Evolutionary conservation across 345 rosid genomes (phyloP).

Genomic region (Pugionium dolabratum): DNA sequence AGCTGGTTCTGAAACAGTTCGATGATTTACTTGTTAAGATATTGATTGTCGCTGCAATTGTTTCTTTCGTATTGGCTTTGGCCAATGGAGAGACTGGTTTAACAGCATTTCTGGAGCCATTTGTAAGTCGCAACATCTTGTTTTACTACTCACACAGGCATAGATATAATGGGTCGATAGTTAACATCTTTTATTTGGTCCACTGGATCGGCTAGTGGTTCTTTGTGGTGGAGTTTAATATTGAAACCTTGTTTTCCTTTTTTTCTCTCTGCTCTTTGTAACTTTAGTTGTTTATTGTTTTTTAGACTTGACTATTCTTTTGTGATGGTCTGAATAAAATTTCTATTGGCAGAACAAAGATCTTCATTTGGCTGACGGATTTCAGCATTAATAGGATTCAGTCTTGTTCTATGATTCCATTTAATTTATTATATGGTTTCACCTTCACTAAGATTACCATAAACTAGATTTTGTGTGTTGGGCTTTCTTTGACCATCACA

Average conservation of each 20-base stretch:
- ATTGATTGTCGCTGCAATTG: conserved; percentile 87
- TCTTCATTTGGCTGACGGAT: conserved; percentile 8
- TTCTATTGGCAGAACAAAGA: conserved; percentile 9
- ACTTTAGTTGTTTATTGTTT: background rate
- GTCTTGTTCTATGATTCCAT: background rate
- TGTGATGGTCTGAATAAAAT: background rate
- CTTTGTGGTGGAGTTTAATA: conserved; percentile 8
- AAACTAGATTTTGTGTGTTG: conserved; percentile 9
- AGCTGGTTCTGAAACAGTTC: conserved; percentile 91
- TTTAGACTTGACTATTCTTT: conserved; percentile 11
- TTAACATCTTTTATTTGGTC: conserved; percentile 3
- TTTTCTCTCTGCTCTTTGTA: conserved; percentile 1
- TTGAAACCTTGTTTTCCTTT: conserved; percentile 11
- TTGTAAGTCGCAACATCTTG: conserved; percentile 58
- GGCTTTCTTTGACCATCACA: conserved; percentile 14
- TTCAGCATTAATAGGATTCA: conserved; percentile 11
- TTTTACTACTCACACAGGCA: conserved; percentile 10
- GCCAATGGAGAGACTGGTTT: conserved; percentile 96
- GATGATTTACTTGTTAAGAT: conserved; percentile 99
- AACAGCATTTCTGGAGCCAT: conserved; percentile 96
- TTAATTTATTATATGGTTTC: background rate
- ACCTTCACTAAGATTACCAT: conserved; percentile 13
- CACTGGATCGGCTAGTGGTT: conserved; percentile 13
- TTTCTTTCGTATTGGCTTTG: conserved; percentile 86
- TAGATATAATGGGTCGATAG: background rate